Base-by-base conservation (phyloP, 2,329 filamentous ascomycete species). In the Ceratocystis huliohia region DNA sequence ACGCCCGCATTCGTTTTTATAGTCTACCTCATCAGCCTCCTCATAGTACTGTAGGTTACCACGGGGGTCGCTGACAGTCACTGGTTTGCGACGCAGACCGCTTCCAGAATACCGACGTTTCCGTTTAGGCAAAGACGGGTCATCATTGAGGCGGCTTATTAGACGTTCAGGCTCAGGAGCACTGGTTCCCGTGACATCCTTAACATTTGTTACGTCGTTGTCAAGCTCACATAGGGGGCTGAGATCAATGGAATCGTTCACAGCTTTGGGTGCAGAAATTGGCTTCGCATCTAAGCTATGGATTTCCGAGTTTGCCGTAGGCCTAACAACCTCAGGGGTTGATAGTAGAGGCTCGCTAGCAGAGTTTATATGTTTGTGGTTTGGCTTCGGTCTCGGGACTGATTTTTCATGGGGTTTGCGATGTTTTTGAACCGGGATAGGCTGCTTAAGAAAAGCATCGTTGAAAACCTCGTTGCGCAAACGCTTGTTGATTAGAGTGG, bases 1-100 rank as follows among this genome's bases (percentile, higher is more conserved):
- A 66, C 73, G 66, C 87, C 84, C 44, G 83, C 81, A 48, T 70
- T 89, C 87, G 69, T 87, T 88, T 70, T 85, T 85, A 75, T 93
- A 91, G 1, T 85, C 89, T 53, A 86, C 85, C 72, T 95, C 93
- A 25, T 92, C 91, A 33, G 93, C 90, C 71, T 95, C 89, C 72
- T 96, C 91, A 71, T 88, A 92, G 71, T 92, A 96, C 74, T 96
- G 87, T n/a, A 96, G 80, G 69, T 89, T 83, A n/a, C 90, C 88
- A 64, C 88, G 81, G 8, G 83, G 80, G 13, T 87, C 83, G 20
- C 81, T 82, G 5, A 96, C 87, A 69, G 91, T 88, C 66, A 83
- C 79, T 28, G 89, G 88, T 72, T 88, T 87, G 67, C 84, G 79
- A 45, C 89, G 85, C 30, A 96, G 81, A 4, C 91, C 91, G 70